A percentile compares a stretch with the other conserved stretches of the same genome.
Evolutionary conservation across 495 filamentous ascomycete genomes (phyloP).

Genomic region (Penicillium soppii): DNA sequence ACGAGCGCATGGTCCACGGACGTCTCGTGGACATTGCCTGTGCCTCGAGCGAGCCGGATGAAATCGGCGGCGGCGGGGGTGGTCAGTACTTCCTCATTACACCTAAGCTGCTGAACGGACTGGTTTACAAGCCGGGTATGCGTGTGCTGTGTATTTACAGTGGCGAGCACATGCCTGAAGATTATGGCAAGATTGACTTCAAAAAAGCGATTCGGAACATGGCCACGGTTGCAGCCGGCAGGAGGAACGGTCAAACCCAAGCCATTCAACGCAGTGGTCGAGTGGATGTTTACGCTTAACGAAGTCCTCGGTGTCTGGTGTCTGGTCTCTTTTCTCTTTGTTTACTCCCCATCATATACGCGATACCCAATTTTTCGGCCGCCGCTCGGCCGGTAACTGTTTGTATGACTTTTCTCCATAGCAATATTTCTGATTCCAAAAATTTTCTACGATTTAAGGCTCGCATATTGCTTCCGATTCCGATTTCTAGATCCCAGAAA

Average conservation of each 20-base stretch:
- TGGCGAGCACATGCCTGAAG: constrained; percentile 81
- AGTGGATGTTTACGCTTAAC: constrained; percentile 30
- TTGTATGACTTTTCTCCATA: too few species aligned
- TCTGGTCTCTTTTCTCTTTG: not conserved
- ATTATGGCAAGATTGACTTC: constrained; percentile 38
- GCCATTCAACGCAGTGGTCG: constrained; percentile 12
- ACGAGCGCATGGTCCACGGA: constrained; percentile 96
- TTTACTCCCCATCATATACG: not conserved
- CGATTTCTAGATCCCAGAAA: not conserved
- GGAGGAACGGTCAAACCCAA: constrained; percentile 19
- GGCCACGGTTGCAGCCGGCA: constrained; percentile 21
- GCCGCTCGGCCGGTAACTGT: not conserved
- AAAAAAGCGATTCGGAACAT: constrained; percentile 30
- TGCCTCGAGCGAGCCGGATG: constrained; percentile 22
- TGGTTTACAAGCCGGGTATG: constrained; percentile 88
- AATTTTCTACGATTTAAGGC: too few species aligned
- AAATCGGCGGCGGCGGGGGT: constrained; percentile 35
- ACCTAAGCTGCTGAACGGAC: constrained; percentile 84
- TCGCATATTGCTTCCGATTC: too few species aligned
- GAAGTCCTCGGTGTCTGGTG: not conserved
- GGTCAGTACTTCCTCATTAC: constrained; percentile 93
- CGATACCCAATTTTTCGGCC: constrained; percentile 11
- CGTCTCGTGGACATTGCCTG: constrained; percentile 96
- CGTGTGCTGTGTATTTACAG: constrained; percentile 89
- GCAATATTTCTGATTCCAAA: too few species aligned